Conservation (phyloP, 1,284 basidiomycete genomes). For the Fomitopsis pinicola region DNA sequence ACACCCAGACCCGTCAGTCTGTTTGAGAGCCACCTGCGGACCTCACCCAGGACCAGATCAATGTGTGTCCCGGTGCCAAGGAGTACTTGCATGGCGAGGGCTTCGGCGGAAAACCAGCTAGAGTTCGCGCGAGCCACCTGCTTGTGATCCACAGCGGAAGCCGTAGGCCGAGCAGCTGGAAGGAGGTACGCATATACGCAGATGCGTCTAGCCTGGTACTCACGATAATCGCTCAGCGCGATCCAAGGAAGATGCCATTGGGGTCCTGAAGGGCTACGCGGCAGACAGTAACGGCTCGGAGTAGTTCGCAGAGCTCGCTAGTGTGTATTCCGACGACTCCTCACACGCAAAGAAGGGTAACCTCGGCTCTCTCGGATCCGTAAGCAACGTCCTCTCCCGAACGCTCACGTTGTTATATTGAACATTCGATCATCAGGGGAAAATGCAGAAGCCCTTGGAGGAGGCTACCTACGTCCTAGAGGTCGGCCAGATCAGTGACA, state of each 20-base stretch:
- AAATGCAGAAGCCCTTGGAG: conserved; percentile 99
- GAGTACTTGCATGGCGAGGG: too few species aligned
- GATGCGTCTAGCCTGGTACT: not conserved
- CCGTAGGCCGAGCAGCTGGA: conserved; percentile 88
- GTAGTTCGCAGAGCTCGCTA: conserved; percentile 76
- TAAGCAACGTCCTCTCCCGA: conserved; percentile 1
- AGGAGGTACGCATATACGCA: conserved; percentile 53
- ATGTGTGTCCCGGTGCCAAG: too few species aligned
- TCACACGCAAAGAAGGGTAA: conserved; percentile 81
- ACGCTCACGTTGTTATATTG: not conserved
- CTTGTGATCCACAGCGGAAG: conserved; percentile 89
- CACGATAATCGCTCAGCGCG: conserved; percentile 42
- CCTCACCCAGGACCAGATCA: too few species aligned
- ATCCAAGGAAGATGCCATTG: conserved; percentile 85
- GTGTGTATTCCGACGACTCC: conserved; percentile 63
- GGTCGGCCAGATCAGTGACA: conserved; percentile 79
- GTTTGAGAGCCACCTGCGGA: too few species aligned
- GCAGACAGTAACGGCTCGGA: conserved; percentile 54
- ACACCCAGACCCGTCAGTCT: too few species aligned
- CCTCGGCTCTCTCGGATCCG: conserved; percentile 77
- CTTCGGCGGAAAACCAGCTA: too few species aligned
- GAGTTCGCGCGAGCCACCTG: conserved; percentile 81
- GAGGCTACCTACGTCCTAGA: conserved; percentile 82
- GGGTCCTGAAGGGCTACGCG: conserved; percentile 66
- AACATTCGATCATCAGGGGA: conserved; percentile 37